Base-by-base conservation (phyloP, 305 asterid species). In the Fraxinus latifolia region DNA sequence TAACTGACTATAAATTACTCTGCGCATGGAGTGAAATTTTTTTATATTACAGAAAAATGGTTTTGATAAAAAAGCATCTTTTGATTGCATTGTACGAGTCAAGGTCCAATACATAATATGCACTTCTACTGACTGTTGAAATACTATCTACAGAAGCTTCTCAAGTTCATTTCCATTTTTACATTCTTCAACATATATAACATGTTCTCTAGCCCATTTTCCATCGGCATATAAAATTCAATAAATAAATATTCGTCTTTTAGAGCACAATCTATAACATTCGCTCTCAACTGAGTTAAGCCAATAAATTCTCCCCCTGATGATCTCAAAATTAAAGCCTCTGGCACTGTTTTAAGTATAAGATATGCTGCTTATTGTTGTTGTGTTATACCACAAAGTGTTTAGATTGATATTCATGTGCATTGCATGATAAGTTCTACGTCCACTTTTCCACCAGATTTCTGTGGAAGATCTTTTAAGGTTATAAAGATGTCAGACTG, bases 1-100 rank as follows among this genome's bases (percentile, higher is more conserved):
- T 92, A 86, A 83, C 60, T 31, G 76, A n/a, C 47, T 71, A 31
- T 71, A 68, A 67, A 68, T 71, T 71, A 32, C 27, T 71, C 44
- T 15, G 76, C 25, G 1, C 25, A 15, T 6, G 12, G 27, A 32
- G 76, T n/a, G 75, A 29, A 14, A 15, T 71, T n/a, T 14, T 71
- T 33, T 71, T 1, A n/a, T 71, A 71, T 31, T 25, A 27, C 73
- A 25, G 23, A 7, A 31, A 32, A 68, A 71, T n/a, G 17, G 75
- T 70, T 29, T 32, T 31, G 12, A 5, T 32, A 32, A 15, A 71
- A 71, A 71, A n/a, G 44, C 19, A 31, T 71, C 14, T 2, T 31
- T 71, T 15, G 76, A 31, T 71, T 71, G 19, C 14, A 12, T 5
- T 68, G 39, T 29, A 68, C 11, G 3, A 71, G 76, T 71, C 19